Evolutionary conservation across 179 eudicot genomes (phyloP).

Genomic region (Spinacia oleracea): DNA sequence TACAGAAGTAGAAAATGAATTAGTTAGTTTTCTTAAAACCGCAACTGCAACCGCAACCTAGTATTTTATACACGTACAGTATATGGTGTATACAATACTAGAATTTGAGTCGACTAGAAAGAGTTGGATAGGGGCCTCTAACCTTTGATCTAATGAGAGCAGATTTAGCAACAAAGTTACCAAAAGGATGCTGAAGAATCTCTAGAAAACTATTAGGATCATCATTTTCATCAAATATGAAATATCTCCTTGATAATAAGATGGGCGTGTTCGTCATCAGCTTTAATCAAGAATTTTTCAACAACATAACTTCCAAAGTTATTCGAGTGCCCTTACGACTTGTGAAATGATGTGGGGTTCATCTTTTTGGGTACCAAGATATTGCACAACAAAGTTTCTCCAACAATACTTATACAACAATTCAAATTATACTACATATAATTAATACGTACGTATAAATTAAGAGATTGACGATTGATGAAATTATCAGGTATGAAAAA

Average conservation of each 20-base stretch:
- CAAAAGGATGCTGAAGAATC: conserved; percentile 39
- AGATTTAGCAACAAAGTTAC: conserved; percentile 58
- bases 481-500: background rate
- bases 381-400: conserved; percentile 70
- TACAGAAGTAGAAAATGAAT: background rate
- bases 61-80: too few relatives aligned
- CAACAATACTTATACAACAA: background rate
- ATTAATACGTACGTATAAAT: too few relatives aligned
- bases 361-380: conserved; percentile 20
- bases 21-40: too few relatives aligned
- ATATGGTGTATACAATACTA: too few relatives aligned
- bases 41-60: too few relatives aligned
- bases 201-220: conserved; percentile 25
- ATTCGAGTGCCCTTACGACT: conserved; percentile 26
- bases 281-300: conserved; percentile 37
- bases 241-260: conserved; percentile 36
- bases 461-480: background rate
- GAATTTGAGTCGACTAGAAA: too few relatives aligned
- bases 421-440: background rate
- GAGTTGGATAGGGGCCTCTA: too few relatives aligned
- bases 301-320: conserved; percentile 60
- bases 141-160: background rate
- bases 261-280: conserved; percentile 11
- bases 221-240: background rate
- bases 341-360: conserved; percentile 5